Base-by-base conservation (phyloP, 23 red algal species). In the Pyropia yezoensis region DNA sequence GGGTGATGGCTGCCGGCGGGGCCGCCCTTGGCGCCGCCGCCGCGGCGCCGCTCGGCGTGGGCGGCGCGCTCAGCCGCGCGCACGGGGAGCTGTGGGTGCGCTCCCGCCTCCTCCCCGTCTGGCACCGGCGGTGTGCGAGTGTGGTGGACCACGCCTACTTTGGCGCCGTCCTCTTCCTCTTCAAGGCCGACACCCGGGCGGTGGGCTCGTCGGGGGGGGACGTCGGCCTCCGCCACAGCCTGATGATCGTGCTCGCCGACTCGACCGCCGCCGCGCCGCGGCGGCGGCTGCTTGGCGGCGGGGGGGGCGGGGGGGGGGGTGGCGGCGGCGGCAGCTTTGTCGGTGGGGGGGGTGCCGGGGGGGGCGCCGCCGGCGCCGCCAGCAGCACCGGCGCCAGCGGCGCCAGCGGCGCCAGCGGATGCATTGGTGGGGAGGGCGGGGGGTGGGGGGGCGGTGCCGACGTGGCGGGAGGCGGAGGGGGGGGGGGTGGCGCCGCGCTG, bases 141-240 rank as follows among this genome's bases (percentile, higher is more conserved):
- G 58, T 85, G 3, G 80, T 85, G 50, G 58, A 85, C 45, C 80
- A 85, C 60, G 57, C 34, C n/a, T 85, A 85, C 51, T 85, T 85
- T 56, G 80, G 80, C 23, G 58, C 80, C 11, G 80, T 85, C 23
- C 25, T 85, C 34, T 52, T 85, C 21, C 62, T 85, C 57, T 85
- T 85, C 52, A 50, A 61, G 14, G 60, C 66, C 27, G 80, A 85
- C 27, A 59, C 55, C 4, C 19, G 25, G 55, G 3, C 19, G 21
- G 55, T 23, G 17, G 67, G 56, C 28, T 28, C 27, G 18, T 27
- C 22, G 8, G 30, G 47, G 2, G 58, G 60, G 14, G 56, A 18
- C 18, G 47, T 85, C 33, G 39, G 69, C 15, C 62, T 85, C 49
- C 45, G 62, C 26, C 73, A 63, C 52, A 75, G 69, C 69, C 73